Evolutionary conservation across 2,329 filamentous ascomycete species (phyloP), one percentile per base, ranked within the genome.

Genomic region (Exophiala calicioides): DNA sequence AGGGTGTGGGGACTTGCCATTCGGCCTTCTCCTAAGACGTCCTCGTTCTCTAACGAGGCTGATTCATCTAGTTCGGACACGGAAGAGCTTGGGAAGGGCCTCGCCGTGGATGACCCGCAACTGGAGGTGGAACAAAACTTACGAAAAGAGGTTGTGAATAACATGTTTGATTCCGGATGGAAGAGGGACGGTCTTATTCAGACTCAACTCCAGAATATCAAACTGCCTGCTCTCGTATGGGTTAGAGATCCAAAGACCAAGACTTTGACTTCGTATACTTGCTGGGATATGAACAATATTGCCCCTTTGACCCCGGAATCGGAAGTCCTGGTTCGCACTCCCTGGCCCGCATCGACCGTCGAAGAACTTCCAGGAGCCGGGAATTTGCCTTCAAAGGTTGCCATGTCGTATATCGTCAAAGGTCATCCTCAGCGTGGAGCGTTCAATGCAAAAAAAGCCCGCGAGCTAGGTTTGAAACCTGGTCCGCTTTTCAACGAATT

Each of bases 371-470:
- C 84, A 4, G 80, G 80, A 1, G 72, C n/a, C n/a, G n/a, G n/a
- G n/a, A n/a, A n/a, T n/a, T n/a, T n/a, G n/a, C n/a, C n/a, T n/a
- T n/a, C n/a, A n/a, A n/a, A 73, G 20, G 81, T 84, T 35, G 84
- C 88, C 4, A 73, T 96, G 58, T 95, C 86, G 47, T 98, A 98
- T 66, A 84, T 98, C 47, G 78, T 95, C 62, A 87, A 88, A 58
- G 82, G 81, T 43, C 81, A 89, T 53, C 75, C 73, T 27, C 78
- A 85, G 43, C 81, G 93, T 43, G 93, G 93, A 41, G 91, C 85
- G 60, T 96, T 98, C 61, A 76, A 88, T 50, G 70, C 80, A 0
- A 64, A 77, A 36, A 80, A 75, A 47, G 91, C 90, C 0, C 75
- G 71, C 51, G 73, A 71, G 20, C 69, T 90, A 2, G 84, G 84